These are phyloP conservation scores for Stropharia rugosoannulata DNA, from an alignment of 768 basidiomycete species.

Conservation along the genomic window DNA sequence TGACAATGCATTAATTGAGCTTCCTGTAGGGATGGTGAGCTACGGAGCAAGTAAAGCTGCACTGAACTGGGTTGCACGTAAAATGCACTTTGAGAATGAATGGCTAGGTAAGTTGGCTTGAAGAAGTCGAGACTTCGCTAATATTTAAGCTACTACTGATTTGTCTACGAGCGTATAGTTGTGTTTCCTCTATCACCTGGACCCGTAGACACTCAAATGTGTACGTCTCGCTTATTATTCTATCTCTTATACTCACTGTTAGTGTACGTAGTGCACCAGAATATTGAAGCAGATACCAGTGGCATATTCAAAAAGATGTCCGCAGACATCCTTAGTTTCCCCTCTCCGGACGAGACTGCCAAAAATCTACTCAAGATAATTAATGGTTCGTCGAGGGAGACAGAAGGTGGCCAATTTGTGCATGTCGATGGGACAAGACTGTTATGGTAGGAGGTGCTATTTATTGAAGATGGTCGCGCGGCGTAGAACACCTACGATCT, in stretches of 20 bases:
- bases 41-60: constrained; percentile 1
- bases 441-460: too few relatives aligned
- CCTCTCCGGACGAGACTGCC: too few relatives aligned
- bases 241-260: too few relatives aligned
- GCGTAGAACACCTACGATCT: too few relatives aligned
- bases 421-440: too few relatives aligned
- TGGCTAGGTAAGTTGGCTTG: constrained; percentile 1
- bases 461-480: too few relatives aligned
- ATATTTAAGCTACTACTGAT: not conserved
- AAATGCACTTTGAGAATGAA: constrained; percentile 8
- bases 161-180: not conserved
- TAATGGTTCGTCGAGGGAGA: too few relatives aligned
- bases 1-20: not conserved
- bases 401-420: too few relatives aligned
- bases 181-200: not conserved
- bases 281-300: not conserved
- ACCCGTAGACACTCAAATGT: not conserved
- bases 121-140: not conserved
- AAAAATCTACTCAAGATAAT: too few relatives aligned
- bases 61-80: constrained; percentile 4
- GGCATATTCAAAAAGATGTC: not conserved
- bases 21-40: not conserved
- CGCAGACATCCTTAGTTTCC: not conserved
- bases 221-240: not conserved
- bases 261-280: not conserved